Base-by-base conservation (phyloP, 2,329 filamentous ascomycete species). In the Catunica adiposa region DNA sequence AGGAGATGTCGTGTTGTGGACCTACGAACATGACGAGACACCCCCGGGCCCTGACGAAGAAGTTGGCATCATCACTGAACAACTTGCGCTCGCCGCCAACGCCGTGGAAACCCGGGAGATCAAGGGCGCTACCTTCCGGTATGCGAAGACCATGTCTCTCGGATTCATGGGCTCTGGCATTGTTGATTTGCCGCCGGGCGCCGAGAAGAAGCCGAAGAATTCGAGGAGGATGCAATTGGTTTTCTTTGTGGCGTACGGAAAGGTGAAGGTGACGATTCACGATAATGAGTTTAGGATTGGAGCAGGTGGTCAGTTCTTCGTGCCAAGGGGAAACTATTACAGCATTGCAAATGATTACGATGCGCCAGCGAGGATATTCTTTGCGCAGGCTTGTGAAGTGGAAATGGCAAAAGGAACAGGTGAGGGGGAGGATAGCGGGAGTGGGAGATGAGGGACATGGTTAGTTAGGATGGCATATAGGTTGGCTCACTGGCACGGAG, bases 171-270 rank as follows among this genome's bases (percentile, higher is more conserved):
- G 89, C 34, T 84, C 85, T 8, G 92, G 92, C 15, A 78, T 97
- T 54, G 86, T 98, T 38, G 90, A 97, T 63, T 72, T 98, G 53
- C 86, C 88, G 4, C 83, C 87, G 0, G 83, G 84, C 1, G 81
- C 86, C 31, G 80, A 85, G 65, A 98, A 98, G 73, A 80, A 83
- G 62, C 79, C 83, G 51, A 97, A 97, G 75, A 97, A 96, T 68
- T 85, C 86, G 37, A 78, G 90, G 60, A 89, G 86, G 71, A 97
- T 96, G 87, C 89, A 96, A 65, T 92, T 98, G 84, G 83, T 86
- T 1, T 97, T 97, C 68, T 96, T 94, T 63, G 84, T 98, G 29
- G 83, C 88, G 62, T 77, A 79, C 47, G 92, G 92, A 22, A 82
- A 84, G 61, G 88, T 96, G 20, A 74, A 81, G 61, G 89, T 95